These are phyloP conservation scores for Plectosphaerella plurivora DNA, from an alignment of 2,329 filamentous ascomycete genomes.

Conservation along the genomic window DNA sequence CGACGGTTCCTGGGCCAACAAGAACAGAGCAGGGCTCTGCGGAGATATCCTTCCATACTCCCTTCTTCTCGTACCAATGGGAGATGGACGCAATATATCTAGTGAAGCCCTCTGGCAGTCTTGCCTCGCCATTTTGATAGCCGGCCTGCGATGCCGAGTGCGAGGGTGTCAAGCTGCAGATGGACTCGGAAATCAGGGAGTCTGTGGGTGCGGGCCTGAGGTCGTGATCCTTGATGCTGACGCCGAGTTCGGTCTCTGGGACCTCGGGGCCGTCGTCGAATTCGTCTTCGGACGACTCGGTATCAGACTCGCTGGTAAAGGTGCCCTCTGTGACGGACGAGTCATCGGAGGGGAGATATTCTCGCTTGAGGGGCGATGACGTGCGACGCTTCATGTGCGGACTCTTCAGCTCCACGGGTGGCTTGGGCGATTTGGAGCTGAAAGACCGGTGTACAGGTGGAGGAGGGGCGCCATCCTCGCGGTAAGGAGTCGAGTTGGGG, in stretches of 20 bases:
- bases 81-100: constrained; percentile 53
- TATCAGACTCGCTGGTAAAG: constrained; percentile 50
- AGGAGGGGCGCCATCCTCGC: constrained; percentile 52
- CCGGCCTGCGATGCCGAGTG: constrained; percentile 75
- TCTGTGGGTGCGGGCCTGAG: constrained; percentile 21
- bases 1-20: constrained; percentile 54
- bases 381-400: constrained; percentile 61
- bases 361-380: constrained; percentile 93
- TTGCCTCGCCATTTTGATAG: constrained; percentile 49
- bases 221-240: constrained; percentile 44
- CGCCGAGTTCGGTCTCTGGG: constrained; percentile 53
- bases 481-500: constrained; percentile 28
- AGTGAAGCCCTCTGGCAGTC: constrained; percentile 34
- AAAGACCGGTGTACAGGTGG: constrained; percentile 49
- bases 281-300: constrained; percentile 46
- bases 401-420: constrained; percentile 41
- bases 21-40: constrained; percentile 48
- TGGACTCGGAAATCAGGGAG: constrained; percentile 42
- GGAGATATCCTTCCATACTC: constrained; percentile 55
- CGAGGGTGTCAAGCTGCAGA: constrained; percentile 68
- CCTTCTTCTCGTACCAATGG: constrained; percentile 57
- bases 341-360: constrained; percentile 81
- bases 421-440: constrained; percentile 33
- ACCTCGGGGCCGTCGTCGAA: constrained; percentile 57
- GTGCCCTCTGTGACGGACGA: constrained; percentile 60